phyloP scores from a whole-genome alignment of 1,284 basidiomycete genomes.

The Cutaneotrichosporon spelunceum region DNA sequence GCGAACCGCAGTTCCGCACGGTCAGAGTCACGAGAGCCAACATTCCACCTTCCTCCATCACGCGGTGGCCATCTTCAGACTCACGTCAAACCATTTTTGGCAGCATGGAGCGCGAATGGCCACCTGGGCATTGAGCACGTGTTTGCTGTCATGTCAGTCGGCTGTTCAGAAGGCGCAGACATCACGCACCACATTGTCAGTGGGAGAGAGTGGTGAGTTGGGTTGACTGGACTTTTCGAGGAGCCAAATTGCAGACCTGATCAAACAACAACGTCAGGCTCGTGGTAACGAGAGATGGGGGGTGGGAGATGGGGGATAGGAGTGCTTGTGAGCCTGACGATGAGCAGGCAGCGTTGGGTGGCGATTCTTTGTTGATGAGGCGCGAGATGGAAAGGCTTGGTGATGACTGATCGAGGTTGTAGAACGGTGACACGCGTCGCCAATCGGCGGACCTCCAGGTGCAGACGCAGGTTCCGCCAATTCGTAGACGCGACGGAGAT shows the following conservation, averaged over 20 bases:
- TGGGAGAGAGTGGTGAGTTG: background rate
- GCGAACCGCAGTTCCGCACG: background rate
- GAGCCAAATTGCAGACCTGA: background rate
- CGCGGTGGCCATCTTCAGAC: constrained; percentile 20
- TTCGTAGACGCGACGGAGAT: too few species aligned
- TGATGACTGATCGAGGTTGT: too few species aligned
- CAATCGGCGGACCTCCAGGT: too few species aligned
- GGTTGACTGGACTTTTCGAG: background rate
- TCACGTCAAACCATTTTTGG: constrained; percentile 83
- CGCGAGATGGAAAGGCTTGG: too few species aligned
- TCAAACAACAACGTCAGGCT: background rate
- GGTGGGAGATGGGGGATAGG: background rate
- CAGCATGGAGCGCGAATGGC: constrained; percentile 91
- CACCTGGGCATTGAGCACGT: constrained; percentile 88
- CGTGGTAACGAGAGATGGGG: background rate
- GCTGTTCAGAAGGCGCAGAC: background rate
- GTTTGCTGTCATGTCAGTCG: constrained; percentile 64
- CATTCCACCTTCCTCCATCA: background rate
- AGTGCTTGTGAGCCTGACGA: background rate
- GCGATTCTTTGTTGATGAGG: background rate
- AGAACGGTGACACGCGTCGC: too few species aligned
- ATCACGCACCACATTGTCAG: constrained; percentile 11
- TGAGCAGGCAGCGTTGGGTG: background rate
- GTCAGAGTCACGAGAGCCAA: background rate
- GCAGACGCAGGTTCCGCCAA: too few species aligned